Evolutionary conservation across 148 eudicot species (phyloP), one percentile per base, ranked within the genome.

Genomic region (Rhododendron molle): DNA sequence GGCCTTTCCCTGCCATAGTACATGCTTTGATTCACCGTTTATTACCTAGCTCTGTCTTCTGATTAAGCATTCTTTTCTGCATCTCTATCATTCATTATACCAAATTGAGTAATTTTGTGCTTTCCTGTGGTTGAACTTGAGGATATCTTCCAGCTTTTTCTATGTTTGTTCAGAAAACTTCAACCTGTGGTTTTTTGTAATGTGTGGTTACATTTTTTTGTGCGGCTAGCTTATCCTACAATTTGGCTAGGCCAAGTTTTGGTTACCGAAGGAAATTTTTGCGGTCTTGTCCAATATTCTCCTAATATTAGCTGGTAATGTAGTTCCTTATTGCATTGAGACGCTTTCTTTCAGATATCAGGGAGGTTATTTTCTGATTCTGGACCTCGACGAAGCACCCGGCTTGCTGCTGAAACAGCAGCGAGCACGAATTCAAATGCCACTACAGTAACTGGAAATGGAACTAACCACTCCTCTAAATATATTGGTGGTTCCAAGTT

Each of bases 341-440:
- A 44, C 1, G 2, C 47, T 44, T 44, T 44, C 47, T 44, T 44
- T 44, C 47, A 44, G 47, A 44, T 44, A 44, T 44, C 47, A 44
- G 47, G 47, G 47, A 44, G 47, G 10, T 44, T 50, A 85, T 95
- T 95, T 88, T 86, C 98, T 86, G 99, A 97, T 90, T 95, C 98
- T 82, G 91, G 93, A 81, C 93, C 96, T 85, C 94, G 99, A 87
- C 87, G 98, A 81, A 95, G 98, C 88, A 88, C 92, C 58, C 90
- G 98, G 85, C 96, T 93, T 94, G 92, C 98, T 69, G 94, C 93
- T 81, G 99, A 97, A 43, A 77, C 91, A 34, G 90, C 90, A 18
- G 84, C 87, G 20, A 86, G 82, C 84, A 71, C 93, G 76, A 94
- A 88, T 81, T 84, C 93, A 84, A 89, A 87, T 85, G 81, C 90